Conservation (phyloP, 495 filamentous ascomycete genomes). For the Mytilinidion resinicola region DNA sequence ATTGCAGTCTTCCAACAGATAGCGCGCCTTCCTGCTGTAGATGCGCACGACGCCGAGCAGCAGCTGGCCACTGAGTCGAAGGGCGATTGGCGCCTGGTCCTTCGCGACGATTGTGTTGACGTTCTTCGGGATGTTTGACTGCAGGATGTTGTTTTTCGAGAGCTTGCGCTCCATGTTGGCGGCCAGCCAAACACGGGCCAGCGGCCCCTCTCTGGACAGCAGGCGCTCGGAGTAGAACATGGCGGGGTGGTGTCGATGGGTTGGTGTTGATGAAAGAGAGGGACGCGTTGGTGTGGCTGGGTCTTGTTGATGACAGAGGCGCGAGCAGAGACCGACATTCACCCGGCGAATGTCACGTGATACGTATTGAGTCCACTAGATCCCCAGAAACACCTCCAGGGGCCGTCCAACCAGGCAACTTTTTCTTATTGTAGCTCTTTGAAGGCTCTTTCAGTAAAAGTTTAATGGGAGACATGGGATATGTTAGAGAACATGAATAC, state of each 20-base stretch:
- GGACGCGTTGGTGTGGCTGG: too few relatives aligned
- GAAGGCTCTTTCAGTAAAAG: too few relatives aligned
- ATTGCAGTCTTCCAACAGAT: constrained; percentile 93
- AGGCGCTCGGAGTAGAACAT: constrained; percentile 99
- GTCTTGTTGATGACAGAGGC: too few relatives aligned
- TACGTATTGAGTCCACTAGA: too few relatives aligned
- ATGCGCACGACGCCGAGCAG: constrained; percentile 93
- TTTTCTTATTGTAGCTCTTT: too few relatives aligned
- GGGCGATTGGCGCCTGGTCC: constrained; percentile 79
- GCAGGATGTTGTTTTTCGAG: constrained; percentile 86
- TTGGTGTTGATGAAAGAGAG: neutral
- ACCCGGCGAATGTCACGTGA: too few relatives aligned
- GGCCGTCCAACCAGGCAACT: too few relatives aligned
- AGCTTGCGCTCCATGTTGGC: constrained; percentile 97
- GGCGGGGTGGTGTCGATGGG: constrained; percentile 27
- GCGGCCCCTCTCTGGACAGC: constrained; percentile 88
- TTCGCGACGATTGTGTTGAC: constrained; percentile 90
- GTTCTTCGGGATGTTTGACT: constrained; percentile 86
- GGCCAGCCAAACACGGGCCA: constrained; percentile 97
- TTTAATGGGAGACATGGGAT: too few relatives aligned
- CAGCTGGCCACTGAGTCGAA: constrained; percentile 89
- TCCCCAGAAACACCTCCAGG: too few relatives aligned
- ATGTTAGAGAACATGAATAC: too few relatives aligned
- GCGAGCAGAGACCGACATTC: too few relatives aligned
- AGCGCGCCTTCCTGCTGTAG: constrained; percentile 93